Conservation (phyloP, 176 grass and related monocot genomes). For the Zoysia pacifica region DNA sequence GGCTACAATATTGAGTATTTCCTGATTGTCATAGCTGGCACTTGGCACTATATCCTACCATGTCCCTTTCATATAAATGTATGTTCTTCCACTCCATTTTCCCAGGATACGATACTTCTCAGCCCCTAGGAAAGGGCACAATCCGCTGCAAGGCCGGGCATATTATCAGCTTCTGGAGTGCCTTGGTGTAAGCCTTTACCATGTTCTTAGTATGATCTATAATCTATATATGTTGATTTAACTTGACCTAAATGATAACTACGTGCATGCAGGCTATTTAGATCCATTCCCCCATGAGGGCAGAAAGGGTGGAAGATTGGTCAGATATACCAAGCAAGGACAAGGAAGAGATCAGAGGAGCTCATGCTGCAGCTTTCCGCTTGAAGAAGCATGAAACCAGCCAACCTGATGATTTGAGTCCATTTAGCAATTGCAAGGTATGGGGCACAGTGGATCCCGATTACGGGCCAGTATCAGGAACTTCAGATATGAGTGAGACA, state of each 20-base stretch:
- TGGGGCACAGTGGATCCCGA: slow-evolving; percentile 69
- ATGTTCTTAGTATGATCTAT: slow-evolving; percentile 3
- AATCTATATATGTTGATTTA: neutral
- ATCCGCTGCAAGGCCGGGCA: slow-evolving; percentile 91
- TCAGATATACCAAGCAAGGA: slow-evolving; percentile 81
- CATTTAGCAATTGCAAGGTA: slow-evolving; percentile 92
- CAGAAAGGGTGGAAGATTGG: slow-evolving; percentile 80
- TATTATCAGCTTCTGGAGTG: slow-evolving; percentile 99
- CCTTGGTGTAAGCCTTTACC: slow-evolving; percentile 68
- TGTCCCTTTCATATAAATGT: slow-evolving; percentile 7
- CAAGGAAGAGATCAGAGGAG: slow-evolving; percentile 67
- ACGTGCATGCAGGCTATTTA: slow-evolving; percentile 65
- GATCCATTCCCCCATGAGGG: slow-evolving; percentile 95
- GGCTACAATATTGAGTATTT: neutral
- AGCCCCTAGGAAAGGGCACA: slow-evolving; percentile 82
- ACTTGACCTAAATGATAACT: slow-evolving; percentile 4
- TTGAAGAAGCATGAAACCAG: slow-evolving; percentile 56
- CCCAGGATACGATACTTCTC: slow-evolving; percentile 93
- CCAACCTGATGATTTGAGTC: slow-evolving; percentile 45
- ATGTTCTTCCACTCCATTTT: slow-evolving; percentile 41
- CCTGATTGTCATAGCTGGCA: slow-evolving; percentile 8
- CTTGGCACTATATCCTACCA: neutral
- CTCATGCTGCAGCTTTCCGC: slow-evolving; percentile 68
- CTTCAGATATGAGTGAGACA: slow-evolving; percentile 66
- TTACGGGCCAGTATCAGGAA: slow-evolving; percentile 74